These are phyloP conservation scores for Akanthomyces lecanii DNA, from an alignment of 2,329 filamentous ascomycete genomes.

Conservation along the genomic window DNA sequence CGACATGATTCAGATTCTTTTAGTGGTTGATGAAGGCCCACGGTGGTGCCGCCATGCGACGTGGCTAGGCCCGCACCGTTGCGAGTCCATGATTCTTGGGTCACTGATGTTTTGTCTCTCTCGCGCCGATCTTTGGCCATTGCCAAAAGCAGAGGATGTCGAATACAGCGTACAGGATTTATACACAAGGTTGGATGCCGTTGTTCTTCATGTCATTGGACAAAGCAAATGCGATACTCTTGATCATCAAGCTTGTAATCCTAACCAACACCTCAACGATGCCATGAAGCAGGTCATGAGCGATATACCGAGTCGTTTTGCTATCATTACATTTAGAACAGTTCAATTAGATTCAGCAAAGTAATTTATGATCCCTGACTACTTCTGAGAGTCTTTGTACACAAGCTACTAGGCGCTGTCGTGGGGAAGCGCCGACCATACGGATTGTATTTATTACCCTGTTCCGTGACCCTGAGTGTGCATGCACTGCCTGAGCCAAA, in stretches of 20 bases:
- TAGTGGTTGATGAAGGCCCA: not conserved
- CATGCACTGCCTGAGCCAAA: not conserved
- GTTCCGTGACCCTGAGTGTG: too few relatives aligned
- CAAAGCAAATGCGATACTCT: too few relatives aligned
- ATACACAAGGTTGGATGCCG: not conserved
- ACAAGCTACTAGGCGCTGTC: too few relatives aligned
- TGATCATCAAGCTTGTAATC: not conserved
- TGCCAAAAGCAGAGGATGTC: not conserved
- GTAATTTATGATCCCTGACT: not conserved
- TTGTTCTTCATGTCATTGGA: not conserved
- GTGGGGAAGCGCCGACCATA: too few relatives aligned
- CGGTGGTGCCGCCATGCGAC: slow-evolving; percentile 5
- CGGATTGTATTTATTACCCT: too few relatives aligned
- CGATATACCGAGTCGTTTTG: not conserved
- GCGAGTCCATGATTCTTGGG: slow-evolving; percentile 5
- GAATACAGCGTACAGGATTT: not conserved
- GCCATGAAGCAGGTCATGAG: not conserved
- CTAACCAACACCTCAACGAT: not conserved
- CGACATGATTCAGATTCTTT: not conserved
- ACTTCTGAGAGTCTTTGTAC: not conserved
- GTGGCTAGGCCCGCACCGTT: not conserved
- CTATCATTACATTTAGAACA: not conserved
- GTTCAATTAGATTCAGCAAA: not conserved
- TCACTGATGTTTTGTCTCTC: not conserved
- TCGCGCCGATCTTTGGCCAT: not conserved